phyloP scores from a whole-genome alignment of 768 basidiomycete species.

The Mycena latifolia region DNA sequence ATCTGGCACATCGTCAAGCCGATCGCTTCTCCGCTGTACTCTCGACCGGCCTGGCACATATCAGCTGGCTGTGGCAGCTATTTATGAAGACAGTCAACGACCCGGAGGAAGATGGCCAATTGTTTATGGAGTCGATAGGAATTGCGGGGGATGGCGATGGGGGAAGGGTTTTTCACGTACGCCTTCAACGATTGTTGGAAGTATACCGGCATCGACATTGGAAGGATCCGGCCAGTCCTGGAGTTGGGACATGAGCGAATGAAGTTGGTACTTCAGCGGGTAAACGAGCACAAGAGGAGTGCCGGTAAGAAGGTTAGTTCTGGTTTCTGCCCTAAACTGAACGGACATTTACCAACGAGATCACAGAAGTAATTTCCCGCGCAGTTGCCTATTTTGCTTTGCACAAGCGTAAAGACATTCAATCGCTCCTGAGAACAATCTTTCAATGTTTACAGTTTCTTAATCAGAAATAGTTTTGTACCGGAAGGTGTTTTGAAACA shows the following conservation, averaged over 20 bases:
- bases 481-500: too few species aligned
- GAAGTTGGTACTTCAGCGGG: background rate
- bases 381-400: too few species aligned
- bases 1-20: background rate
- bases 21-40: background rate
- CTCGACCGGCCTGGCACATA: background rate
- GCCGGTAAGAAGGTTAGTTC: background rate
- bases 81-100: background rate
- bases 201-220: background rate
- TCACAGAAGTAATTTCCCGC: too few species aligned
- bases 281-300: background rate
- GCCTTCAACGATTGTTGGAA: background rate
- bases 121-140: background rate
- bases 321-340: too few species aligned
- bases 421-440: too few species aligned
- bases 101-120: background rate
- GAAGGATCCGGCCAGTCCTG: background rate
- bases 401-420: too few species aligned
- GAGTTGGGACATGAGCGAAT: background rate
- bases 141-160: background rate
- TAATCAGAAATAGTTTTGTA: too few species aligned
- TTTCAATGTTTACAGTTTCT: too few species aligned
- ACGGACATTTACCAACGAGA: too few species aligned
- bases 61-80: conserved; percentile 1
- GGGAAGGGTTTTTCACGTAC: background rate